Conservation (phyloP, 2,329 filamentous ascomycete species). For the Madurella fahalii region DNA sequence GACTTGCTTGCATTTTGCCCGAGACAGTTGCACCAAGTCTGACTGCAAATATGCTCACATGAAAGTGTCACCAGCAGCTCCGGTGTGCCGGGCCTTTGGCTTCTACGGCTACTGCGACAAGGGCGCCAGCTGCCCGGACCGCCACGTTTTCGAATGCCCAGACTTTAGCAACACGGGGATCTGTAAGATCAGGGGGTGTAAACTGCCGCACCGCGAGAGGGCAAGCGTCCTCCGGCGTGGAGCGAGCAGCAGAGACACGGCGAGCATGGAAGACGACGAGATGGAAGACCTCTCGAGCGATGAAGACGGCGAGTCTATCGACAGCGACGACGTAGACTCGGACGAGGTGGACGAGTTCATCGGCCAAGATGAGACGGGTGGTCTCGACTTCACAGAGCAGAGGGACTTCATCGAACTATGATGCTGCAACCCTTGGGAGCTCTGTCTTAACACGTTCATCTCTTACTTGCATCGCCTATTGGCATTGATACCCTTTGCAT, state of each 20-base stretch:
- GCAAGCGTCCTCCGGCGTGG: conserved; percentile 70
- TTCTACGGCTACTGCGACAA: conserved; percentile 84
- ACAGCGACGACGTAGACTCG: conserved; percentile 76
- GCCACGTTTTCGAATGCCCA: conserved; percentile 90
- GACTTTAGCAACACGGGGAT: conserved; percentile 87
- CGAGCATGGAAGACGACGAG: conserved; percentile 44
- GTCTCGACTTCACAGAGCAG: conserved; percentile 53
- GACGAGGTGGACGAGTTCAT: conserved; percentile 67
- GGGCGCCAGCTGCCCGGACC: conserved; percentile 70
- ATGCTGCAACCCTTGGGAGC: conserved; percentile 28
- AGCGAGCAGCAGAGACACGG: conserved; percentile 50
- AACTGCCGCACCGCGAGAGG: conserved; percentile 80
- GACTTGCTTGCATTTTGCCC: conserved; percentile 83
- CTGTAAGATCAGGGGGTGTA: conserved; percentile 78
- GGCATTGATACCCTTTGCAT: conserved; percentile 13
- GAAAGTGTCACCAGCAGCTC: conserved; percentile 68
- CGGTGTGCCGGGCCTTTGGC: conserved; percentile 81
- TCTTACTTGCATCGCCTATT: conserved; percentile 14
- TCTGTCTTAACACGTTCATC: conserved; percentile 26
- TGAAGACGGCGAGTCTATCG: conserved; percentile 62
- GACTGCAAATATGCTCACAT: conserved; percentile 86
- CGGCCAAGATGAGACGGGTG: conserved; percentile 49
- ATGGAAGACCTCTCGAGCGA: conserved; percentile 73
- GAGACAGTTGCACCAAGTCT: conserved; percentile 82
- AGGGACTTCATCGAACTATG: conserved; percentile 56